Evolutionary conservation across 805 yeast genomes (phyloP).

Genomic region (Yamadazyma takamatsuzukensis): DNA sequence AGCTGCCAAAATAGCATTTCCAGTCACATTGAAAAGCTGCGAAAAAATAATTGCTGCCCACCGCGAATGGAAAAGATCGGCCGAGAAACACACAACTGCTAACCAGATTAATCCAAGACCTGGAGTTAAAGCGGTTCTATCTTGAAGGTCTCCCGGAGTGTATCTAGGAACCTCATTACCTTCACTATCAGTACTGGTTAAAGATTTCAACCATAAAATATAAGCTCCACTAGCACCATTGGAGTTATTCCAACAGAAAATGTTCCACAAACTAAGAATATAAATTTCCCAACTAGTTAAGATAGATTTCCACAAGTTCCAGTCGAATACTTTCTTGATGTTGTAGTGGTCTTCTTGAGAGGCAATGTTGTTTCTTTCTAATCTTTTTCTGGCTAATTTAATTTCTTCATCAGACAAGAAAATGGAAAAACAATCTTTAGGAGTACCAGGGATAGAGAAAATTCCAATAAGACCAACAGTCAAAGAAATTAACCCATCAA

Average conservation of each 20-base stretch:
- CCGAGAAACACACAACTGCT: conserved; percentile 30
- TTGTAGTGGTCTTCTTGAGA: conserved; percentile 18
- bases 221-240: conserved; percentile 44
- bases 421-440: conserved; percentile 38
- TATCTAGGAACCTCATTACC: conserved; percentile 19
- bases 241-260: conserved; percentile 61
- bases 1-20: conserved; percentile 52
- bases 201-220: conserved; percentile 52
- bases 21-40: conserved; percentile 50
- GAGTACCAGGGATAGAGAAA: conserved; percentile 64
- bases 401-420: conserved; percentile 35
- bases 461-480: conserved; percentile 56
- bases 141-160: conserved; percentile 31
- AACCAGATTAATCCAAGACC: conserved; percentile 42
- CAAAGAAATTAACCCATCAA: conserved; percentile 59
- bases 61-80: conserved; percentile 44
- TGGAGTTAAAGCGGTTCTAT: conserved; percentile 45
- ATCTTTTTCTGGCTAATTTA: conserved; percentile 27
- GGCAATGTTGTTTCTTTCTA: conserved; percentile 20
- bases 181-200: conserved; percentile 22
- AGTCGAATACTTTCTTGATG: conserved; percentile 36
- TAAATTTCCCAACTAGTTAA: conserved; percentile 59
- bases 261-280: conserved; percentile 50
- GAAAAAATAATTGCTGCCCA: conserved; percentile 54
- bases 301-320: conserved; percentile 49